These are phyloP conservation scores for Ophiostoma triangulosporum DNA, from an alignment of 2,329 filamentous ascomycete species.

Conservation along the genomic window DNA sequence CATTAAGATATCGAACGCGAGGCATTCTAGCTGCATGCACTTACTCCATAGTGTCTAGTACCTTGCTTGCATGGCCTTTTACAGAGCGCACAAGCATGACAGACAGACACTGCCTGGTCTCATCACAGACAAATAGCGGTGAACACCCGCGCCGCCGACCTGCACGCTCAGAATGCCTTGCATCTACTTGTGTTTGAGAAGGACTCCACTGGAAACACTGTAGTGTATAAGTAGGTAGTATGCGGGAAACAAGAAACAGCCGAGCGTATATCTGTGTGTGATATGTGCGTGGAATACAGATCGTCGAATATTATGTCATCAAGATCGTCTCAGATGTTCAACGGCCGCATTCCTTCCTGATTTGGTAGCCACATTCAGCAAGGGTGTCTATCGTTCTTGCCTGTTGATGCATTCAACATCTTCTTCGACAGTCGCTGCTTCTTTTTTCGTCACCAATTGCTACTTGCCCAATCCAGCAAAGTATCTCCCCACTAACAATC, in stretches of 20 bases:
- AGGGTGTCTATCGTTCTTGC: not conserved
- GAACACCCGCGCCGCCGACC: not conserved
- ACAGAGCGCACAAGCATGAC: not conserved
- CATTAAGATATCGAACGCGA: not conserved
- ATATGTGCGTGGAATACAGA: not conserved
- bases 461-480: no score
- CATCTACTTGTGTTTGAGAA: not conserved
- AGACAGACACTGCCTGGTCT: not conserved
- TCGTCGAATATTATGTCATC: constrained; percentile 1
- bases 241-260: not conserved
- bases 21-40: not conserved
- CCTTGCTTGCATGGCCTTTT: not conserved
- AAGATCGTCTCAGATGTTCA: not conserved
- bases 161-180: not conserved
- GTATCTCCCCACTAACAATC: not conserved
- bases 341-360: not conserved
- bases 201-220: not conserved
- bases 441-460: not conserved
- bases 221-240: no score
- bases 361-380: not conserved
- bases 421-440: not conserved
- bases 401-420: not conserved
- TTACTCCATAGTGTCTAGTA: not conserved
- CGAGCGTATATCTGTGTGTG: not conserved
- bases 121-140: not conserved